Evolutionary conservation across 2,329 filamentous ascomycete species (phyloP).

Genomic region (Akanthomyces muscarius): DNA sequence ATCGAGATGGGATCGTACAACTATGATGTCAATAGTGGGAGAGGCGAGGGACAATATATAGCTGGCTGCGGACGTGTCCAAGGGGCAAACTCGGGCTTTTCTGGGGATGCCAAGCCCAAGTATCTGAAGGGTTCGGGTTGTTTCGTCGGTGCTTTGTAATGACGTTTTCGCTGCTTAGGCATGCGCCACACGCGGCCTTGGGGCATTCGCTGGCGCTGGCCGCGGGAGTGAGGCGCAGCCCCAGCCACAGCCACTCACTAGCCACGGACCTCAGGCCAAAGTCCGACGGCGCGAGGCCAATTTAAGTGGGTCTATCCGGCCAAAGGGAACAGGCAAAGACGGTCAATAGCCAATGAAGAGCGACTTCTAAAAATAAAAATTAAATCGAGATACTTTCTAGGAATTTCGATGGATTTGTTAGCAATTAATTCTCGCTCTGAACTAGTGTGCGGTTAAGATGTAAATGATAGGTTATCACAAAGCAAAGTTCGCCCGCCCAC

Average conservation of each 20-base stretch:
- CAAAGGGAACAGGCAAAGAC: too few relatives aligned
- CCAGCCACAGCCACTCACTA: not conserved
- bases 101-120: not conserved
- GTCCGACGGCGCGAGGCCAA: too few relatives aligned
- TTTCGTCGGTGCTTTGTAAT: conserved; percentile 23
- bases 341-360: too few relatives aligned
- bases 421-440: too few relatives aligned
- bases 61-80: not conserved
- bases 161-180: conserved; percentile 13
- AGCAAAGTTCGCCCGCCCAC: too few relatives aligned
- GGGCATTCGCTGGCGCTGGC: not conserved
- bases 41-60: not conserved
- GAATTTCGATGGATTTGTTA: too few relatives aligned
- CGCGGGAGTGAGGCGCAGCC: conserved; percentile 1
- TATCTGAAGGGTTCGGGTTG: conserved; percentile 9
- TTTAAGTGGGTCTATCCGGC: too few relatives aligned
- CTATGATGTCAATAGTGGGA: not conserved
- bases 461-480: too few relatives aligned
- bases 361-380: too few relatives aligned
- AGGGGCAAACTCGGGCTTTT: not conserved
- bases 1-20: not conserved
- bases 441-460: too few relatives aligned
- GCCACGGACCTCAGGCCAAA: too few relatives aligned
- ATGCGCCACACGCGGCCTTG: conserved; percentile 7
- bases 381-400: too few relatives aligned